Conservation (phyloP, 164 flowering plant species). For the Chimonanthus salicifolius region DNA sequence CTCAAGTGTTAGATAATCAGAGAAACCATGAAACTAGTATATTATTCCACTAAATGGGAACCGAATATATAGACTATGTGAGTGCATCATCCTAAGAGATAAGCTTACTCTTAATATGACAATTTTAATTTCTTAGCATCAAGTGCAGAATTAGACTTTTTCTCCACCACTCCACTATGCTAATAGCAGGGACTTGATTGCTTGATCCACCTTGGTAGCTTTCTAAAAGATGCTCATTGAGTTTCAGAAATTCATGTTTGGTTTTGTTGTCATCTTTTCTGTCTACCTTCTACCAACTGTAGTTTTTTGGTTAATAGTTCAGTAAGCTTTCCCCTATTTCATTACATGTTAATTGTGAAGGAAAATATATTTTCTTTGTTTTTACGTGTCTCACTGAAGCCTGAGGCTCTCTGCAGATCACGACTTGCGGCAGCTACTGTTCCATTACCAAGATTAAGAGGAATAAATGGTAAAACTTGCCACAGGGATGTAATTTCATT, state of each 20-base stretch:
- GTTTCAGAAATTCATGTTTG: background rate
- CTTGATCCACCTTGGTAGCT: too few relatives aligned
- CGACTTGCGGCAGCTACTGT: conserved; percentile 73
- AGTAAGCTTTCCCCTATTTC: background rate
- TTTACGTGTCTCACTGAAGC: background rate
- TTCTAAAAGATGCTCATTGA: background rate
- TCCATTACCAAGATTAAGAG: conserved; percentile 31
- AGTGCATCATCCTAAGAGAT: too few relatives aligned
- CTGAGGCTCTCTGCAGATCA: conserved; percentile 46
- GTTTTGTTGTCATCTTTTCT: background rate
- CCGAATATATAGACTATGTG: too few relatives aligned
- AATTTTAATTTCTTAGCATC: too few relatives aligned
- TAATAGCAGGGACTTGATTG: too few relatives aligned
- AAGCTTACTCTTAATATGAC: too few relatives aligned
- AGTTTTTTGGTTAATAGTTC: background rate
- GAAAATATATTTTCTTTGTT: background rate
- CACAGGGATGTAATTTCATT: conserved; percentile 60
- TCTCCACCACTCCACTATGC: too few relatives aligned
- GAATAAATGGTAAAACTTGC: conserved; percentile 23
- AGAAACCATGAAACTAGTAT: too few relatives aligned
- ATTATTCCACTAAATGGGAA: too few relatives aligned
- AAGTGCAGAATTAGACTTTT: too few relatives aligned
- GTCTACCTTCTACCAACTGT: background rate
- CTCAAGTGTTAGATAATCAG: too few relatives aligned
- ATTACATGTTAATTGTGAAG: background rate